A percentile compares a stretch with the other conserved stretches of the same genome.
These are phyloP conservation scores for Podaxis sp. DNA, from an alignment of 768 basidiomycete species.

Conservation along the genomic window DNA sequence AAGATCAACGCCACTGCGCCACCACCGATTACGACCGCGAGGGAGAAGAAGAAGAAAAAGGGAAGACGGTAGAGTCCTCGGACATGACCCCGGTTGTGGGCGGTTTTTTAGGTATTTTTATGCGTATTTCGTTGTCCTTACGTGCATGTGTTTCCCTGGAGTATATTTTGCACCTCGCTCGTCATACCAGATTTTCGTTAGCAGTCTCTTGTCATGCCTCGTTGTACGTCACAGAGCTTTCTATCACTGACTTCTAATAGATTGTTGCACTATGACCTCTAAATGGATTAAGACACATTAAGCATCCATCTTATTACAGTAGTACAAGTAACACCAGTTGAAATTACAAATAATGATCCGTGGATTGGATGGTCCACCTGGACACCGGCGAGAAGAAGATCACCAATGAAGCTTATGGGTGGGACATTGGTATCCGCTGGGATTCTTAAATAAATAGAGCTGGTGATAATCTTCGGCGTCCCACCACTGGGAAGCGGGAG, in stretches of 20 bases:
- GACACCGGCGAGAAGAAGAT: background rate
- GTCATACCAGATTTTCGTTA: background rate
- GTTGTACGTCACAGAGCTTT: background rate
- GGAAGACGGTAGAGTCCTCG: background rate
- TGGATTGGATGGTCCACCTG: background rate
- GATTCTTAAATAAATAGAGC: constrained; percentile 80
- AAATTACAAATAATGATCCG: constrained; percentile 1
- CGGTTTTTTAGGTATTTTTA: background rate
- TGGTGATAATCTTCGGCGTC: constrained; percentile 85
- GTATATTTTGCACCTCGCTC: background rate
- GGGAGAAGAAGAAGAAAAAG: constrained; percentile 9
- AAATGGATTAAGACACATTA: background rate
- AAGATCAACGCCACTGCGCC: constrained; percentile 14
- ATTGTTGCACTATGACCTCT: background rate
- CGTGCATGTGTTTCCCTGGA: too few relatives aligned
- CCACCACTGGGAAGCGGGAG: constrained; percentile 73
- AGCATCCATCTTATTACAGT: background rate
- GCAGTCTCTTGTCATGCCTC: background rate
- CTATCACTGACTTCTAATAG: background rate
- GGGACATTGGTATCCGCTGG: constrained; percentile 88
- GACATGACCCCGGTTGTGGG: background rate
- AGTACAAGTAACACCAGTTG: background rate
- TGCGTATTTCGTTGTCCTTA: background rate
- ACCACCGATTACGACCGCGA: background rate
- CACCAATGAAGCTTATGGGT: constrained; percentile 86